phyloP scores from a whole-genome alignment of 106 monocot genomes.

The Agapanthus africanus region DNA sequence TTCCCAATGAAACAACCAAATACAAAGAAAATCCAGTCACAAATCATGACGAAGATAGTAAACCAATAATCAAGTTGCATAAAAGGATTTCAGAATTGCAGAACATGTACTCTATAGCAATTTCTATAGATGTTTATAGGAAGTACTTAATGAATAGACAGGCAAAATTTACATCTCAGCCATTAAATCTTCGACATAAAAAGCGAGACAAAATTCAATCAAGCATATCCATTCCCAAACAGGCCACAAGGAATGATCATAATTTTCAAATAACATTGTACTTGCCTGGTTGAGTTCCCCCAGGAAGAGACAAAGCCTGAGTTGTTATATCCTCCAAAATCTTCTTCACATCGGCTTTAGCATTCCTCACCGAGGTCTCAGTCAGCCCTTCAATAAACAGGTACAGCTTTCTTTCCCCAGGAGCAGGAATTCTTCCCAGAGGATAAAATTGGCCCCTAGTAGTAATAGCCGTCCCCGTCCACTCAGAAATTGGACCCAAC shows the following conservation, averaged over 20 bases:
- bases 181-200: slow-evolving; percentile 2
- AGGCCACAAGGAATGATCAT: neutral
- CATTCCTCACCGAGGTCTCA: slow-evolving; percentile 91
- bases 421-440: slow-evolving; percentile 57
- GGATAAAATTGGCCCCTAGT: slow-evolving; percentile 77
- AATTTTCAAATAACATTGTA: slow-evolving; percentile 70
- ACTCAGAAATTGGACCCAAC: slow-evolving; percentile 75
- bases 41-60: neutral
- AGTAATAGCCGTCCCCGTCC: slow-evolving; percentile 91
- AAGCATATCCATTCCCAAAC: slow-evolving; percentile 5
- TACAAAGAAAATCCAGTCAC: neutral
- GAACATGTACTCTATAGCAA: neutral
- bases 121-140: neutral
- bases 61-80: neutral
- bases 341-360: slow-evolving; percentile 76
- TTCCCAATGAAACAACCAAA: neutral
- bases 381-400: slow-evolving; percentile 86
- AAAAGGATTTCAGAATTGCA: neutral
- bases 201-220: slow-evolving; percentile 1
- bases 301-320: slow-evolving; percentile 68
- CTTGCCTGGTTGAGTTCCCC: slow-evolving; percentile 85
- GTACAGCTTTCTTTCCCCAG: slow-evolving; percentile 82
- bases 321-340: slow-evolving; percentile 78
- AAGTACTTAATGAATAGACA: neutral
- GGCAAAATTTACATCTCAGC: slow-evolving; percentile 9